Evolutionary conservation across 352 stramenopile species (phyloP), one percentile per base, ranked within the genome.

Genomic region (Globisporangium canariense): DNA sequence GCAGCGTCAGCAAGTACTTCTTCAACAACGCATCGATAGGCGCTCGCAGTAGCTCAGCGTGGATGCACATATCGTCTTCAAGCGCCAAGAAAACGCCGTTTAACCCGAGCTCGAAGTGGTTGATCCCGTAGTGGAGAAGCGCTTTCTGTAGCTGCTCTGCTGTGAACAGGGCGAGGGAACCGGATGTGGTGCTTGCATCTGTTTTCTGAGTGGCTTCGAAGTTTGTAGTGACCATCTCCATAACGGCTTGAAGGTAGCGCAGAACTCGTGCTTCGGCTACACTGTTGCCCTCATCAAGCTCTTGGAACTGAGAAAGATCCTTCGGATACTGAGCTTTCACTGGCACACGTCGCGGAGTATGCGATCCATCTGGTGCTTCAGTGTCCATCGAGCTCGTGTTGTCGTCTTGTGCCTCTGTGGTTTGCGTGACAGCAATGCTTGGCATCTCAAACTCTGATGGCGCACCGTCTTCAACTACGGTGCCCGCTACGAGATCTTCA

Each of bases 21-120:
- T 46, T 40, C 10, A 67, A n/a, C 2, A 58, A 1, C 9, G 30
- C 30, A n/a, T 67, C 62, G 0, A 62, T 16, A 0, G 41, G 36
- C 11, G 53, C n/a, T 8, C 11, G 52, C 0, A 57, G 8, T 8
- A 41, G 22, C 46, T 55, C 55, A 0, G 55, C 40, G 9, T 55
- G 55, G 2, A 58, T 49, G 22, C 18, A 25, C 11, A 68, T 3
- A 16, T 55, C 40, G 8, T 68, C 63, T 60, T 64, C 63, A 34
- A 64, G 10, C 6, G 56, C 56, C 38, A 68, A n/a, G 38, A 68
- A 68, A 4, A 68, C 50, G 13, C 63, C 56, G 9, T 47, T 59
- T 10, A 68, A 36, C 3, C 63, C 63, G 22, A 68, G 56, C 30
- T 54, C 57, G 14, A 47, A 0, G 41, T 64, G 63, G 38, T 60